Evolutionary conservation across 2,329 filamentous ascomycete genomes (phyloP).

Genomic region (Sphaerostilbella broomeana): DNA sequence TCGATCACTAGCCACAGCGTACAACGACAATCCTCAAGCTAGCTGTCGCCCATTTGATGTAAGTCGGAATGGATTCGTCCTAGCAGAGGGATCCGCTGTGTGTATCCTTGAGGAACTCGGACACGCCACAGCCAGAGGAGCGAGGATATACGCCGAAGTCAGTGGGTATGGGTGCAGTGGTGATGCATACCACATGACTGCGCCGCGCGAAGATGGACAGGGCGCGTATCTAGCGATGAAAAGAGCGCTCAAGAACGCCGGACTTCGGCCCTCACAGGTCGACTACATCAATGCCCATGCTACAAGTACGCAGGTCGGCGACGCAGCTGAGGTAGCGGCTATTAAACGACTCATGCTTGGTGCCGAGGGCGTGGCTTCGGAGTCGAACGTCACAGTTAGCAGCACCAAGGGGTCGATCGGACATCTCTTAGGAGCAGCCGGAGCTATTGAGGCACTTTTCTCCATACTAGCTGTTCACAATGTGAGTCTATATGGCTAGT

Average conservation of each 20-base stretch:
- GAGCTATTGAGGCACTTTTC: slow-evolving; percentile 84
- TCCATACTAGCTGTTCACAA: slow-evolving; percentile 71
- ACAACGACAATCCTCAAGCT: slow-evolving; percentile 62
- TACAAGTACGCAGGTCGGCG: slow-evolving; percentile 79
- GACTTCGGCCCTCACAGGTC: slow-evolving; percentile 60
- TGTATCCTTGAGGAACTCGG: slow-evolving; percentile 83
- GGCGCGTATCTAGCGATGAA: slow-evolving; percentile 84
- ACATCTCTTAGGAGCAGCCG: slow-evolving; percentile 85
- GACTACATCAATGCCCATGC: slow-evolving; percentile 96
- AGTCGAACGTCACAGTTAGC: slow-evolving; percentile 70
- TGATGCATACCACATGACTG: slow-evolving; percentile 91
- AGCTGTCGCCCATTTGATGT: slow-evolving; percentile 85
- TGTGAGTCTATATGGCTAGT: slow-evolving; percentile 49
- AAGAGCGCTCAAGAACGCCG: slow-evolving; percentile 67
- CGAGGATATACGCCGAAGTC: slow-evolving; percentile 81
- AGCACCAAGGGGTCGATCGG: slow-evolving; percentile 92
- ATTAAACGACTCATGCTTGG: slow-evolving; percentile 73
- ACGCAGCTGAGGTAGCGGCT: slow-evolving; percentile 79
- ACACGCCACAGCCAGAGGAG: slow-evolving; percentile 73
- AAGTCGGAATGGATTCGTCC: slow-evolving; percentile 77
- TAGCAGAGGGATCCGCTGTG: slow-evolving; percentile 85
- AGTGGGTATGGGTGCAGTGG: slow-evolving; percentile 84
- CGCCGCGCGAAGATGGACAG: slow-evolving; percentile 72
- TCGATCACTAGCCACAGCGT: slow-evolving; percentile 74
- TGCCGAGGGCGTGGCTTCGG: slow-evolving; percentile 55